Evolutionary conservation across 345 rosid genomes (phyloP).

Genomic region (Populus deltoides): DNA sequence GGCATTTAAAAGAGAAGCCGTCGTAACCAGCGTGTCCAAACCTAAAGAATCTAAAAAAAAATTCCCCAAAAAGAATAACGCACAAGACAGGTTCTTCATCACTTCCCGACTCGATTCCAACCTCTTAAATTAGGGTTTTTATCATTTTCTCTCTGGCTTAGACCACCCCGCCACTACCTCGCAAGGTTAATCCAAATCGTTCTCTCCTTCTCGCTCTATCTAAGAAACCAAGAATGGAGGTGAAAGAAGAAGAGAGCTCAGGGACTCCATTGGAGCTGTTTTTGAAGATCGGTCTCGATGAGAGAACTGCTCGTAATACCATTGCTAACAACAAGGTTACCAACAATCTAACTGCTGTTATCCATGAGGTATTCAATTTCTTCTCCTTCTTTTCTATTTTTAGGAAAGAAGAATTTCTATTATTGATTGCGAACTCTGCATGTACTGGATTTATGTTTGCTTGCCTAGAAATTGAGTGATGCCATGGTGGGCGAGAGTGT

Average conservation of each 20-base stretch:
- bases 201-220: background rate
- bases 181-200: background rate
- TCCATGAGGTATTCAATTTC: conserved; percentile 58
- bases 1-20: background rate
- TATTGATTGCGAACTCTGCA: background rate
- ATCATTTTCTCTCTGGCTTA: background rate
- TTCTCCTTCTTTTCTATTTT: background rate
- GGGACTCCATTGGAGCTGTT: conserved; percentile 50
- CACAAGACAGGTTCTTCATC: background rate
- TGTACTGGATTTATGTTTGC: background rate
- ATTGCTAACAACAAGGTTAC: conserved; percentile 83
- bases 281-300: conserved; percentile 78
- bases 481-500: background rate
- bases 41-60: background rate
- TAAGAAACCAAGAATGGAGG: background rate
- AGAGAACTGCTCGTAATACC: conserved; percentile 74
- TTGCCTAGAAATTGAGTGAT: background rate
- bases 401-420: no score
- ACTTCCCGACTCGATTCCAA: background rate
- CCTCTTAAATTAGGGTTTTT: conserved; percentile 11
- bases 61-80: background rate
- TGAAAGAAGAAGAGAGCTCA: conserved; percentile 11
- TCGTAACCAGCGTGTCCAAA: background rate
- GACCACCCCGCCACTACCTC: background rate
- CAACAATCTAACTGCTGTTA: conserved; percentile 69